These are phyloP conservation scores for Psilocybe azurescens DNA, from an alignment of 768 basidiomycete genomes.

Conservation along the genomic window DNA sequence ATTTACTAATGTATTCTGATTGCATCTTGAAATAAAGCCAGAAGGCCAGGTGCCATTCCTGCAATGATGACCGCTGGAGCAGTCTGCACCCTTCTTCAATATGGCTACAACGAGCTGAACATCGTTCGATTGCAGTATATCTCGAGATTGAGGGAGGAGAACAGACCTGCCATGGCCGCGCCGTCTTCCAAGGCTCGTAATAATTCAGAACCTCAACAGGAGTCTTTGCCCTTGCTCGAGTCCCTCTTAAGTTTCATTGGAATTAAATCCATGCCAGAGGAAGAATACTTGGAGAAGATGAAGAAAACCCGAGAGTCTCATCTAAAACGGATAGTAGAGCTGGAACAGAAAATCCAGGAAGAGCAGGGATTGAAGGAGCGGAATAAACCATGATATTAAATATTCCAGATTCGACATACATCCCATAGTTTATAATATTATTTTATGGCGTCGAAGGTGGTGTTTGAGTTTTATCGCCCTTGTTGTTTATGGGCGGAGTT, in stretches of 20 bases:
- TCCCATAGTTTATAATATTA: conserved; percentile 5
- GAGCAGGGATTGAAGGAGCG: conserved; percentile 32
- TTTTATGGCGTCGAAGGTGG: background rate
- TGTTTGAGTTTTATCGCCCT: background rate
- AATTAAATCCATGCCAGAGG: conserved; percentile 65
- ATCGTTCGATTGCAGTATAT: conserved; percentile 65
- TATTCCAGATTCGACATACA: conserved; percentile 4
- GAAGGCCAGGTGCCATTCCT: conserved; percentile 57
- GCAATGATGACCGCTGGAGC: conserved; percentile 66
- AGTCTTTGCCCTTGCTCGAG: conserved; percentile 35
- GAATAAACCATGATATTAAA: conserved; percentile 13
- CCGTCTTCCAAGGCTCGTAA: conserved; percentile 9
- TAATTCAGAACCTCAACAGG: conserved; percentile 3
- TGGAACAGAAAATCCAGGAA: conserved; percentile 50
- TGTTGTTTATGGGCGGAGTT: conserved; percentile 1
- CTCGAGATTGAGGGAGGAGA: conserved; percentile 37
- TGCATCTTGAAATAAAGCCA: conserved; percentile 51
- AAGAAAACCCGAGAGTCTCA: conserved; percentile 60
- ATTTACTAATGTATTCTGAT: background rate
- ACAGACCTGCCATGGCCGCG: conserved; percentile 13
- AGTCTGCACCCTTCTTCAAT: conserved; percentile 67
- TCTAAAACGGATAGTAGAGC: conserved; percentile 59
- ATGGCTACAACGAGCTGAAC: conserved; percentile 70
- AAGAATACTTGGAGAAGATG: conserved; percentile 70
- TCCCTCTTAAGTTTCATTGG: conserved; percentile 53